Base-by-base conservation (phyloP, 2,329 filamentous ascomycete species). In the Piedraia hortae region DNA sequence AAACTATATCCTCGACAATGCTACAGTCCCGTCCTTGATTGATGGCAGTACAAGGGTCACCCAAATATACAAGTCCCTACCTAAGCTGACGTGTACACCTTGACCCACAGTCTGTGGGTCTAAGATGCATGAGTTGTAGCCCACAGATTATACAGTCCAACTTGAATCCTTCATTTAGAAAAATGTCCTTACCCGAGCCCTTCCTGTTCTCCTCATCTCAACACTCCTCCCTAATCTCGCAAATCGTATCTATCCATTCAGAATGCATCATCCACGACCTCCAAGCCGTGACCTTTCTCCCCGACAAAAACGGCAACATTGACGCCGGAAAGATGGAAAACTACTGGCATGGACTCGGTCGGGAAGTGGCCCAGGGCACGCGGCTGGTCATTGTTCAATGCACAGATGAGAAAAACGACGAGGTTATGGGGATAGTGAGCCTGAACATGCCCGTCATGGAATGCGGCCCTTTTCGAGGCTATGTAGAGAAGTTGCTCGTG, bases 401-500 rank as follows among this genome's bases (percentile, higher is more conserved):
- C 18, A 21, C 27, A 3, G 24, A 28, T 5, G 14, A 19, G 4
- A 23, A 18, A 4, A 16, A 31, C 3, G 23, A 21, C 4, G 45
- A 67, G 20, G 48, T 62, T 13, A 48, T 59, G 26, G 63, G 62
- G 4, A 50, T 59, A 17, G 60, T 58, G 12, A 59, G 59, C 48
- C 44, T 69, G 3, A 36, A 32, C 20, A 50, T 55, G 39, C 54
- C 58, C 4, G 39, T 42, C 10, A 48, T 47, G 3, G 56, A 69
- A 38, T 67, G 62, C 3, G 59, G 53, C 0, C 48, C 51, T 0
- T 61, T 61, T 30, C 46, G 61, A 14, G 59, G 48, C 3, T 32
- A 41, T 6, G 54, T 69, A 2, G 54, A 68, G 39, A 60, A 62
- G 36, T 44, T 69, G 16, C 44, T 69, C 17, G 48, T 68, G 6